Conservation (phyloP, 441 rosid species). For the Euphorbia celastroides region DNA sequence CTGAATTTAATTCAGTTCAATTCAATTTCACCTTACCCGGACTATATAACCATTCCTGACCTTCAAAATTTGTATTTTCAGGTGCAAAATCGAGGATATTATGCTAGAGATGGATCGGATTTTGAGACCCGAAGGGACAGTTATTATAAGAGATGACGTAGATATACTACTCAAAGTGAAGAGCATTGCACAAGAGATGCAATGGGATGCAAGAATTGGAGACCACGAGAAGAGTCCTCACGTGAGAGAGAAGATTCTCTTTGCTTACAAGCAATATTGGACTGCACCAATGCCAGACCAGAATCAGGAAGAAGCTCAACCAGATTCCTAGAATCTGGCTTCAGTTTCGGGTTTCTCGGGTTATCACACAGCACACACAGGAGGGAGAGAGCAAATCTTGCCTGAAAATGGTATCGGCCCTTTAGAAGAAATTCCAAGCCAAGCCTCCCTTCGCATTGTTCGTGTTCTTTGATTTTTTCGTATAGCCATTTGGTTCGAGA, state of each 20-base stretch:
- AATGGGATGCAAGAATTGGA: constrained; percentile 46
- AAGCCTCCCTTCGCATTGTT: background rate
- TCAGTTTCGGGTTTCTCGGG: background rate
- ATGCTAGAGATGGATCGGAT: constrained; percentile 64
- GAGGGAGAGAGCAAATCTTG: background rate
- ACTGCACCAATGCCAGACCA: constrained; percentile 35
- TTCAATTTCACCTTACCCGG: background rate
- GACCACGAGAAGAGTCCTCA: constrained; percentile 60
- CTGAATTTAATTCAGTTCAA: no score
- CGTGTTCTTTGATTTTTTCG: background rate
- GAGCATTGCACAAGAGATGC: constrained; percentile 34
- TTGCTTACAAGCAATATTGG: constrained; percentile 50
- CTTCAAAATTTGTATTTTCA: constrained; percentile 8
- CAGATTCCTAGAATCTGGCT: constrained; percentile 3
- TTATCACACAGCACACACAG: background rate
- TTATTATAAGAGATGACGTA: constrained; percentile 53
- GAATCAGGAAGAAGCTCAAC: constrained; percentile 8
- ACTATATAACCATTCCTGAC: background rate
- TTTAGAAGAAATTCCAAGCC: background rate
- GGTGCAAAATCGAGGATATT: constrained; percentile 52
- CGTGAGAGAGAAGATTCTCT: constrained; percentile 51
- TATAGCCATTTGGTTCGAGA: background rate
- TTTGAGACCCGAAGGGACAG: constrained; percentile 65
- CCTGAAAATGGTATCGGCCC: background rate
- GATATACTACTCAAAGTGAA: constrained; percentile 45